Evolutionary conservation across 2,329 filamentous ascomycete genomes (phyloP).

Genomic region (Aspergillus quadricinctus): DNA sequence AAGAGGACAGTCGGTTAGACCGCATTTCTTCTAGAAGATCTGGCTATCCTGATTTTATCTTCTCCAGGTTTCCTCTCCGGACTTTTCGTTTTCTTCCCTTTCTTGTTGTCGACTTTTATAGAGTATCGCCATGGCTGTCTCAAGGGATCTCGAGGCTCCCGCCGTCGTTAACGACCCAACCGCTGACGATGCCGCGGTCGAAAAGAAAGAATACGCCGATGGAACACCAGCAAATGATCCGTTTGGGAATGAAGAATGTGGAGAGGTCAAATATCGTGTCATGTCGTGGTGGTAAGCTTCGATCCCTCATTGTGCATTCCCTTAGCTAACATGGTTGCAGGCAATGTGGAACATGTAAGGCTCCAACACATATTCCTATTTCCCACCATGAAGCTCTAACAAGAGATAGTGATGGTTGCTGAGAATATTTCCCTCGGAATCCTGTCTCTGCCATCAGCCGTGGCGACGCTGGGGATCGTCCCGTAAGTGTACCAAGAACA

Average conservation of each 20-base stretch:
- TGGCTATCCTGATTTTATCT: neutral
- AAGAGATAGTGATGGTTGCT: constrained; percentile 50
- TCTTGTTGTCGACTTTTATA: neutral
- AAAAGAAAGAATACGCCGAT: constrained; percentile 8
- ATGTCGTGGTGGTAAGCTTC: constrained; percentile 41
- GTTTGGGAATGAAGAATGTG: constrained; percentile 35
- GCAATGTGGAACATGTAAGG: constrained; percentile 36
- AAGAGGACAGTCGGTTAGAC: neutral
- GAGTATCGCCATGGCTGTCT: constrained; percentile 1
- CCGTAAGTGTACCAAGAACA: constrained; percentile 33
- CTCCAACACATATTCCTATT: neutral
- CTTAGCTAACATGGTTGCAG: constrained; percentile 9
- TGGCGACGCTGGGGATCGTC: constrained; percentile 52
- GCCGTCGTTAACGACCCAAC: constrained; percentile 2
- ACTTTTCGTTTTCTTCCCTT: neutral
- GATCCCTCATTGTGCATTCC: neutral
- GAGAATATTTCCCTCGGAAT: constrained; percentile 57
- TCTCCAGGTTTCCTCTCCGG: neutral
- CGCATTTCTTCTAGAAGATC: neutral
- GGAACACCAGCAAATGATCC: constrained; percentile 22
- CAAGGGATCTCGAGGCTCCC: constrained; percentile 1
- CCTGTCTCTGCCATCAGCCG: constrained; percentile 51
- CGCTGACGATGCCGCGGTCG: constrained; percentile 1
- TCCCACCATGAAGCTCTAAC: neutral
- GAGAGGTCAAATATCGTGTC: constrained; percentile 48